Conservation (phyloP, 345 rosid species). For the Moringa oleifera region DNA sequence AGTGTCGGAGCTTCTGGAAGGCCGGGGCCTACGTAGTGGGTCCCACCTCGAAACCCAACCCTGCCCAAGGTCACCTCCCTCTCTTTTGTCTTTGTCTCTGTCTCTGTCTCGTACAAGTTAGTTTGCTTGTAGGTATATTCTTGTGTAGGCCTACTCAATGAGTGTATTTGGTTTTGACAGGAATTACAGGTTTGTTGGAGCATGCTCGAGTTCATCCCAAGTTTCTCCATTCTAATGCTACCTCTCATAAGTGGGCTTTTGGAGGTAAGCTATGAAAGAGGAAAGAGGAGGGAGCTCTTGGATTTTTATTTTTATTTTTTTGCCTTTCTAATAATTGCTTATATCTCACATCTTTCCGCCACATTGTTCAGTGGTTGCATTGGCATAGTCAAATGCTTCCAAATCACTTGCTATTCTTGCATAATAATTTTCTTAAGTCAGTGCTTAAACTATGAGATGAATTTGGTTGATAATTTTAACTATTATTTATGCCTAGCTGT, state of each 20-base stretch:
- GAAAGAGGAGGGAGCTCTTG: slow-evolving; percentile 1
- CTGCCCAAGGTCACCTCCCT: slow-evolving; percentile 21
- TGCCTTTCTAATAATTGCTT: too few relatives aligned
- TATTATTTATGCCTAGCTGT: background rate
- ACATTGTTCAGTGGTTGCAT: background rate
- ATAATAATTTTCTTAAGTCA: background rate
- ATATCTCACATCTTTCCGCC: too few relatives aligned
- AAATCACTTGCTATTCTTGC: background rate
- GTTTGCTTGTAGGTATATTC: too few relatives aligned
- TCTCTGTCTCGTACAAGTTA: background rate
- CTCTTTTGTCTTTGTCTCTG: background rate
- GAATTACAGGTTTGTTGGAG: slow-evolving; percentile 52
- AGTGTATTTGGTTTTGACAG: background rate
- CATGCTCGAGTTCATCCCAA: slow-evolving; percentile 94
- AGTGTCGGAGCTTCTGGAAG: slow-evolving; percentile 80
- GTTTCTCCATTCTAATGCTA: slow-evolving; percentile 97
- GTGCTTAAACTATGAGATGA: background rate
- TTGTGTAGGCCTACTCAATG: background rate
- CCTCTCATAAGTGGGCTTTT: slow-evolving; percentile 99
- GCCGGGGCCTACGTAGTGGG: slow-evolving; percentile 48
- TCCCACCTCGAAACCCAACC: slow-evolving; percentile 16
- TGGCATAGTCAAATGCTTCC: too few relatives aligned
- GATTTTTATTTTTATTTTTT: too few relatives aligned
- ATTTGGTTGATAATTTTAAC: too few relatives aligned
- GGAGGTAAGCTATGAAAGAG: slow-evolving; percentile 52